Conservation (phyloP, 139 green algal species). For the Chlorella sorokiniana region DNA sequence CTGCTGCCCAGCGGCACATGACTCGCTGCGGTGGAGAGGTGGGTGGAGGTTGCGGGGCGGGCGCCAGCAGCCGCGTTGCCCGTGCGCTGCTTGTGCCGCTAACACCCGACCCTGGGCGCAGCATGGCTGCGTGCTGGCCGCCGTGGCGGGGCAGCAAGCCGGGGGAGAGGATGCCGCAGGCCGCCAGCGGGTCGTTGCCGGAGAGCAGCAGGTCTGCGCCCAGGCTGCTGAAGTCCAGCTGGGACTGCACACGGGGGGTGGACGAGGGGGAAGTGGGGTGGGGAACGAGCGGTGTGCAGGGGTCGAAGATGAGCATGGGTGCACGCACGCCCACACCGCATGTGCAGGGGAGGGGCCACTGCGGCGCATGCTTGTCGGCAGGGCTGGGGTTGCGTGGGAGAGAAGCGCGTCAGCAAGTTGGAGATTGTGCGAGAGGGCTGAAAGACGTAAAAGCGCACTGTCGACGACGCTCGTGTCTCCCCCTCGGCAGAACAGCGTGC, state of each 20-base stretch:
- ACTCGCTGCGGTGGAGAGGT: not conserved
- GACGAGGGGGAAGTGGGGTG: not conserved
- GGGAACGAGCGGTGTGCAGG: not conserved
- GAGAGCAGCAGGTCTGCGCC: constrained; percentile 21
- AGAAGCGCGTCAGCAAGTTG: no score
- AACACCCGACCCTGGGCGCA: constrained; percentile 12
- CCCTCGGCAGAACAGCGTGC: no score
- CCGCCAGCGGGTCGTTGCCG: constrained; percentile 12
- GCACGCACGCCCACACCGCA: no score
- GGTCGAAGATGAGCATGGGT: no score
- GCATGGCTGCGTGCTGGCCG: not conserved
- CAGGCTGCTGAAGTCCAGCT: constrained; percentile 20
- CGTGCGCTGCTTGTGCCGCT: constrained; percentile 13
- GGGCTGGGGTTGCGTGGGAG: no score
- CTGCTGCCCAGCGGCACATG: not conserved
- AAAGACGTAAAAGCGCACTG: no score
- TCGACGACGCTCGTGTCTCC: no score
- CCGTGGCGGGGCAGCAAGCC: not conserved
- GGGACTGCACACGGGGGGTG: not conserved
- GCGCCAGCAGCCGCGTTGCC: not conserved
- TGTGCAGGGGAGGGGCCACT: no score
- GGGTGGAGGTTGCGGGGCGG: not conserved
- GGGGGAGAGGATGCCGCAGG: constrained; percentile 2
- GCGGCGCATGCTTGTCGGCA: no score
- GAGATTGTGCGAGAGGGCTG: no score